Evolutionary conservation across 2,329 filamentous ascomycete genomes (phyloP), one percentile per base, ranked within the genome.

Genomic region (Colletotrichum sansevieriae): DNA sequence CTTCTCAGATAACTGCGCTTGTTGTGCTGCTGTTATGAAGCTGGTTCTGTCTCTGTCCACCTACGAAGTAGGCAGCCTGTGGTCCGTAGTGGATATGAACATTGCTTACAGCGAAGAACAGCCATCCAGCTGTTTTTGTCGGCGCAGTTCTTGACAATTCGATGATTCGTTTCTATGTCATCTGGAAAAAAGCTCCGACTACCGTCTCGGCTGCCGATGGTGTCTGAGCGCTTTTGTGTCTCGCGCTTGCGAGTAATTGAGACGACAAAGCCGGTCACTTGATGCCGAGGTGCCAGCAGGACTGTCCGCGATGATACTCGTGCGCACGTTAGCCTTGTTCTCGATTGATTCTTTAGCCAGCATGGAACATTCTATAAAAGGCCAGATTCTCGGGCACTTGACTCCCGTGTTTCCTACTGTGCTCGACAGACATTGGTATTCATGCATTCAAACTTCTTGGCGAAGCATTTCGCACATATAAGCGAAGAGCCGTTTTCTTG

Each of bases 141-240:
- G 29, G 29, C 7, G 7, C 29, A 8, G 2, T 29, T 29, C 6
- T 29, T 29, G 29, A 29, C 29, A 29, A 25, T 22, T 15, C 10
- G 11, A 13, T 61, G 46, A 51, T 51, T 29, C 46, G 51, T 41
- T 22, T 41, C 44, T 39, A 33, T 51, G 37, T 52, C 46, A 61
- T 61, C 44, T 29, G 44, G 58, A 43, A 13, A 15, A 20, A 43
- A 33, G 25, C 37, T 51, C 15, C 22, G n/a, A 20, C 33, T 33
- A 9, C 37, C 39, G 22, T n/a, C 29, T 20, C 18, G 47, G 11
- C 13, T 35, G 22, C 35, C 18, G 22, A 22, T 15, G 15, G 25
- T 22, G 59, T 54, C 59, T 62, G 59, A 44, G 47, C 59, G 47
- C 25, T n/a, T 22, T 62, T 52, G 59, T 20, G 37, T 37, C 54